A percentile compares a stretch with the other conserved stretches of the same genome.
Evolutionary conservation across 176 grass and related monocot species (phyloP).

Genomic region (Aegilops sharonensis): DNA sequence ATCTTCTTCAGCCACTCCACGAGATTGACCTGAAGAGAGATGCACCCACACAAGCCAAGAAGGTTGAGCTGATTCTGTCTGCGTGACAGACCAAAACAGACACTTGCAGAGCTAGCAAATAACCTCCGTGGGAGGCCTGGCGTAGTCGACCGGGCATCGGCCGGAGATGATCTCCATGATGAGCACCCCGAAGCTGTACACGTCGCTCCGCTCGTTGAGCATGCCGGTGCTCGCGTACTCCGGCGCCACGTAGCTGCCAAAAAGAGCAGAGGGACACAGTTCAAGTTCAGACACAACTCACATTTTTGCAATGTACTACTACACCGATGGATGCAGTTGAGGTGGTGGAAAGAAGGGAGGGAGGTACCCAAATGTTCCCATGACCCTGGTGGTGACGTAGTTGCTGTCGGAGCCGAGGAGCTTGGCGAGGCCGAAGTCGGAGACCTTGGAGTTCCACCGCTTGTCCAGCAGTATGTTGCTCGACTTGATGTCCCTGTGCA

Average conservation of each 20-base stretch:
- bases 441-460: slow-evolving; percentile 82
- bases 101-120: not conserved
- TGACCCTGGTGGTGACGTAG: slow-evolving; percentile 82
- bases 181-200: slow-evolving; percentile 96
- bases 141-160: slow-evolving; percentile 84
- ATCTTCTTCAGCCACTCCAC: slow-evolving; percentile 96
- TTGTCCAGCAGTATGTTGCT: slow-evolving; percentile 87
- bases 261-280: not conserved
- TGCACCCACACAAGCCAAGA: not conserved
- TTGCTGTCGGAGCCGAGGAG: slow-evolving; percentile 81
- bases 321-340: not conserved
- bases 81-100: no score
- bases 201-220: slow-evolving; percentile 92
- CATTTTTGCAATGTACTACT: not conserved
- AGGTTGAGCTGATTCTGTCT: not conserved
- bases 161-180: slow-evolving; percentile 97
- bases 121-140: slow-evolving; percentile 70
- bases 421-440: slow-evolving; percentile 90
- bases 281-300: not conserved
- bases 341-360: not conserved
- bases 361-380: slow-evolving; percentile 75
- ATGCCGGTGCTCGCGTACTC: slow-evolving; percentile 98
- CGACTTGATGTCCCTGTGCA: slow-evolving; percentile 91
- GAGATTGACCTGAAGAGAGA: slow-evolving; percentile 68
- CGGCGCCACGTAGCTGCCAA: slow-evolving; percentile 77